Conservation (phyloP, 805 yeast genomes). For the Candida loeiensis region DNA sequence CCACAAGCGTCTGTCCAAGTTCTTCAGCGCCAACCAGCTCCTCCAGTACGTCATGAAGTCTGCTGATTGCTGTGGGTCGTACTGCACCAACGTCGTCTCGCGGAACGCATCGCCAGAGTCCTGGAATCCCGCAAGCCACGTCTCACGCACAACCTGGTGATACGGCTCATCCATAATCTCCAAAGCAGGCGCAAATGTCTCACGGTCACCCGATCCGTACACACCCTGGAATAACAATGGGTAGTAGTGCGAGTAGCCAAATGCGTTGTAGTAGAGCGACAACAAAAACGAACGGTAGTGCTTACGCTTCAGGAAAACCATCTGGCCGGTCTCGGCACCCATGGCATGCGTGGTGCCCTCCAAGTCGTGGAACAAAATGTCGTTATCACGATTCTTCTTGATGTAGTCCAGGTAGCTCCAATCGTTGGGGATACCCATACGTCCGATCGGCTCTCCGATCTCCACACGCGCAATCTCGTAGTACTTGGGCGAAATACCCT, state of each 20-base stretch:
- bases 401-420: conserved; percentile 11
- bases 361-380: conserved; percentile 24
- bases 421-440: conserved; percentile 28
- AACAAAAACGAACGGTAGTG: conserved; percentile 32
- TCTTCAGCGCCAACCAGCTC: conserved; percentile 20
- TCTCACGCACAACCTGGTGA: conserved; percentile 28
- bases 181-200: conserved; percentile 41
- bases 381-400: conserved; percentile 7
- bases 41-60: conserved; percentile 24
- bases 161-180: conserved; percentile 35
- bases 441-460: conserved; percentile 19
- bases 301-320: conserved; percentile 30
- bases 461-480: conserved; percentile 32
- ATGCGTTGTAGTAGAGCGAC: conserved; percentile 36
- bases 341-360: conserved; percentile 35
- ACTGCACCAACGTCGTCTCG: conserved; percentile 32
- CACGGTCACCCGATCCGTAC: conserved; percentile 43
- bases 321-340: conserved; percentile 38
- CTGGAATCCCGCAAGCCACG: conserved; percentile 12
- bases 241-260: conserved; percentile 36
- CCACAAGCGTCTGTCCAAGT: conserved; percentile 27
- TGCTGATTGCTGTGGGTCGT: conserved; percentile 23
- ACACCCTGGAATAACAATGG: conserved; percentile 40
- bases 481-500: conserved; percentile 35
- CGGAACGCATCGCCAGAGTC: conserved; percentile 5